Evolutionary conservation across 805 yeast species (phyloP).

Genomic region (Blastobotrys chiropterorum): DNA sequence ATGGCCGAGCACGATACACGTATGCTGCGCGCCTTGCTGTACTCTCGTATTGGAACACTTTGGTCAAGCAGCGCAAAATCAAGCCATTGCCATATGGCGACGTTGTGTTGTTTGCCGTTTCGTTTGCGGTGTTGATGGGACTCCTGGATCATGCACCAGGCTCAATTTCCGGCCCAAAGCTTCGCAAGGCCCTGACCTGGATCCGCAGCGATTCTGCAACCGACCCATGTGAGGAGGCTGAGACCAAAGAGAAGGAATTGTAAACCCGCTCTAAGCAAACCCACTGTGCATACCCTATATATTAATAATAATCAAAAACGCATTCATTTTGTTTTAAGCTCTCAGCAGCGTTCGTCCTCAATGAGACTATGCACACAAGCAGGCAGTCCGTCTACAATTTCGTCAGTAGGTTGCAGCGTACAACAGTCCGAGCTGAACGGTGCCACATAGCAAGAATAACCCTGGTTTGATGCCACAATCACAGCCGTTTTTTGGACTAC

Average conservation of each 20-base stretch:
- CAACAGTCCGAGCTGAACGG: no score
- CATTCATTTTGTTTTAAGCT: not conserved
- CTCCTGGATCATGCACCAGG: constrained; percentile 26
- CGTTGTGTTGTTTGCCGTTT: constrained; percentile 27
- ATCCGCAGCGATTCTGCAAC: constrained; percentile 24
- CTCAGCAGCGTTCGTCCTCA: no score
- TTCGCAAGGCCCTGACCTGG: constrained; percentile 30
- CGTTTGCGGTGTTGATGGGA: constrained; percentile 30
- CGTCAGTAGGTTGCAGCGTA: no score
- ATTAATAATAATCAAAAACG: not conserved
- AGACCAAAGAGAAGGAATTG: not conserved
- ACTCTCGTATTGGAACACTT: constrained; percentile 31
- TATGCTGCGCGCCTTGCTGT: constrained; percentile 33
- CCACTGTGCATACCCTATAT: not conserved
- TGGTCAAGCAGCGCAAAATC: constrained; percentile 24
- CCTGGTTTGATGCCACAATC: no score
- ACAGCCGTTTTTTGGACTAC: no score
- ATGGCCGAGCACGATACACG: constrained; percentile 30
- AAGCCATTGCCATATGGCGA: constrained; percentile 29
- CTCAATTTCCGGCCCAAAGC: constrained; percentile 22
- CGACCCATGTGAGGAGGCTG: constrained; percentile 19
- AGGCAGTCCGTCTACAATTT: no score
- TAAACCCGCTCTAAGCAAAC: not conserved
- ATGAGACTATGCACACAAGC: no score
- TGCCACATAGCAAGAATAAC: no score